Evolutionary conservation across 164 flowering plant genomes (phyloP).

Genomic region (Akebia trifoliata): DNA sequence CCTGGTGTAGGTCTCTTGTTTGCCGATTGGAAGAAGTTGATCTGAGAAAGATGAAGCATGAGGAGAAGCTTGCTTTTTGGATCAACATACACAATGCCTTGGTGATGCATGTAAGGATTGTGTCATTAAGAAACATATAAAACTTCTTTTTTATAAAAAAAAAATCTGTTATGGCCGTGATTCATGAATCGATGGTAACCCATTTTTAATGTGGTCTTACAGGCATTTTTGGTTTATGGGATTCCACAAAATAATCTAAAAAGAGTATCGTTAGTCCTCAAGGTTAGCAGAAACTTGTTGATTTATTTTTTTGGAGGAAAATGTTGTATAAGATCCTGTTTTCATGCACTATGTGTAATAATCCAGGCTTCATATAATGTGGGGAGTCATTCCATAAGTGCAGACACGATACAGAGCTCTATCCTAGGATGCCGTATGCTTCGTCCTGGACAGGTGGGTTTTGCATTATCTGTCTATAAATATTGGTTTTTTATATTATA

Average conservation of each 20-base stretch:
- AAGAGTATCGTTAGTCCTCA: constrained; percentile 58
- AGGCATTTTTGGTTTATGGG: constrained; percentile 89
- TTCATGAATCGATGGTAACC: not conserved
- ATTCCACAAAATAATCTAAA: constrained; percentile 79
- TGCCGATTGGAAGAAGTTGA: constrained; percentile 35
- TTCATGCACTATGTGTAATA: not conserved
- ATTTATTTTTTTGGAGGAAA: not conserved
- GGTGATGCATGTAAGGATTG: constrained; percentile 86
- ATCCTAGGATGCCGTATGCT: constrained; percentile 79
- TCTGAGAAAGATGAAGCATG: constrained; percentile 44
- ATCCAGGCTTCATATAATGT: constrained; percentile 87
- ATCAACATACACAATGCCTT: constrained; percentile 87
- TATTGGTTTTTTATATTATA: no score
- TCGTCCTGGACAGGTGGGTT: constrained; percentile 80
- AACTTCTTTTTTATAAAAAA: not conserved
- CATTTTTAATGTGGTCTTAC: constrained; percentile 3
- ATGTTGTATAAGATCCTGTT: not conserved
- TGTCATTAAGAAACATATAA: not conserved
- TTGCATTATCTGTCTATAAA: no score
- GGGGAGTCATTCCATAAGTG: constrained; percentile 80
- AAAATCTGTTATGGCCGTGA: not conserved
- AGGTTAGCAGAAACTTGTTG: constrained; percentile 38
- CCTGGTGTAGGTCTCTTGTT: constrained; percentile 38
- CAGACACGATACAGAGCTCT: constrained; percentile 71
- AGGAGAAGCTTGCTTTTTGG: constrained; percentile 96